These are phyloP conservation scores for Alternaria alternata DNA, from an alignment of 2,329 filamentous ascomycete species.

Conservation along the genomic window DNA sequence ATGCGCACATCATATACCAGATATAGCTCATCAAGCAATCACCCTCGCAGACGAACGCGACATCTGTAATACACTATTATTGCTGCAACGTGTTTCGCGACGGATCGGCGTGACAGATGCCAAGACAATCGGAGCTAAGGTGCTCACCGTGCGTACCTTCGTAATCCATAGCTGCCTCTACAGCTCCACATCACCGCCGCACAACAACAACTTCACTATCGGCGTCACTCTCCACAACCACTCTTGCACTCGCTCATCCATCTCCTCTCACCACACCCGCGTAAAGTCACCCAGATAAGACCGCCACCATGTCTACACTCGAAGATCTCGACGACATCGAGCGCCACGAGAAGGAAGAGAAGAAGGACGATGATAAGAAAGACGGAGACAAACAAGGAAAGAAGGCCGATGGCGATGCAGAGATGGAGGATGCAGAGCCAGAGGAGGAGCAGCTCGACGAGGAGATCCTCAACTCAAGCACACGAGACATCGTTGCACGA, in stretches of 20 bases:
- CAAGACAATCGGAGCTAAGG: constrained; percentile 19
- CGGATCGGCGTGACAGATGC: constrained; percentile 13
- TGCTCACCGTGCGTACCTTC: constrained; percentile 34
- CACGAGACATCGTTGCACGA: constrained; percentile 91
- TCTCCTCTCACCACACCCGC: background rate
- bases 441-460: constrained; percentile 82
- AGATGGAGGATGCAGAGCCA: constrained; percentile 84
- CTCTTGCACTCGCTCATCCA: constrained; percentile 1
- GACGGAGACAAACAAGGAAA: constrained; percentile 64
- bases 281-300: constrained; percentile 18
- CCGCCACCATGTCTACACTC: constrained; percentile 78
- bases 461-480: constrained; percentile 91
- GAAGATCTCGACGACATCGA: constrained; percentile 92
- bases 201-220: constrained; percentile 15
- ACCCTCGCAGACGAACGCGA: accelerated
- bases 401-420: constrained; percentile 76
- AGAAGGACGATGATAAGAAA: constrained; percentile 63
- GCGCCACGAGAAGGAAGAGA: constrained; percentile 77
- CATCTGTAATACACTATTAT: background rate
- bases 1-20: accelerated
- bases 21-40: accelerated
- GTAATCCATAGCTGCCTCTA: constrained; percentile 49
- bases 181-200: constrained; percentile 34
- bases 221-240: constrained; percentile 9
- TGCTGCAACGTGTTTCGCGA: background rate